phyloP scores from a whole-genome alignment of 177 flowering plant species.

The Vitis hybrid region DNA sequence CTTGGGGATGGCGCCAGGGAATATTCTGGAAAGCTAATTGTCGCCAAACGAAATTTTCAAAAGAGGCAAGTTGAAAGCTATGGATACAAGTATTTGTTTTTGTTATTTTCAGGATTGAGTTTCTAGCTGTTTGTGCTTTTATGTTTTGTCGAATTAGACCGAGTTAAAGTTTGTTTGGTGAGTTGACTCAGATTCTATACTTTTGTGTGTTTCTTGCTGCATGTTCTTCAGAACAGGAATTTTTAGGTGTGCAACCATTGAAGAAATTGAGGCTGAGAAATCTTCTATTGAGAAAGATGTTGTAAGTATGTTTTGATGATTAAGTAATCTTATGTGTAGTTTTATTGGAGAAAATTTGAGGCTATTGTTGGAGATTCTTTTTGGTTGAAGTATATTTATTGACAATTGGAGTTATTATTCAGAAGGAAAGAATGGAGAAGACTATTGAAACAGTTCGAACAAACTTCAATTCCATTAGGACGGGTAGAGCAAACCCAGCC shows the following conservation, averaged over 20 bases:
- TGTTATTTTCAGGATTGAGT: neutral
- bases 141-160: neutral
- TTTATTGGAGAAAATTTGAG: neutral
- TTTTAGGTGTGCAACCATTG: conserved; percentile 56
- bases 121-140: neutral
- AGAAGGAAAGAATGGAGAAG: conserved; percentile 94
- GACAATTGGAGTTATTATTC: conserved; percentile 2
- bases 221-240: conserved; percentile 32
- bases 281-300: conserved; percentile 71
- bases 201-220: neutral
- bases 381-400: neutral
- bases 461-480: conserved; percentile 80
- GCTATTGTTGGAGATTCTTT: neutral
- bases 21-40: conserved; percentile 23
- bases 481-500: conserved; percentile 83
- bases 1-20: conserved; percentile 11
- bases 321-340: neutral
- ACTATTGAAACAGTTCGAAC: conserved; percentile 63
- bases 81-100: neutral
- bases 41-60: conserved; percentile 13
- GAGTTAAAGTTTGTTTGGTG: neutral
- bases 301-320: conserved; percentile 40
- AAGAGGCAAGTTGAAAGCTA: conserved; percentile 31
- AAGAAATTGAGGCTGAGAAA: conserved; percentile 72
- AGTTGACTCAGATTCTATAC: neutral